These are phyloP conservation scores for Umbelopsis sp. DNA, from an alignment of 192 early-diverging fungal genomes.

Conservation along the genomic window DNA sequence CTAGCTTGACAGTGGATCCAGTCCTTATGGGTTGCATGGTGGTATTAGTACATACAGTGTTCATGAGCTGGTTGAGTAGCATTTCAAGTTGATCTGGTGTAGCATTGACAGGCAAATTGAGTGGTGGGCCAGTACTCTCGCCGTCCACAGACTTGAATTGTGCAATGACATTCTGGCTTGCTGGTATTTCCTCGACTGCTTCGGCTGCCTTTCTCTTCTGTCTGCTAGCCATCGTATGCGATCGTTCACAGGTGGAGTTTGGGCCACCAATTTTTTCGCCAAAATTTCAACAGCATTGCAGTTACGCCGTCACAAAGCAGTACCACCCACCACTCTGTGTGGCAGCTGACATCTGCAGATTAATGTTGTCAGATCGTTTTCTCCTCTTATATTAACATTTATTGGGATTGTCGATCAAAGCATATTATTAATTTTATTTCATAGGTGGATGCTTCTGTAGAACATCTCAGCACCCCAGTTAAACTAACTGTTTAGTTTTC, in stretches of 20 bases:
- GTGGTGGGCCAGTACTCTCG: constrained; percentile 78
- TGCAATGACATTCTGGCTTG: constrained; percentile 63
- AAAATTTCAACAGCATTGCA: not conserved
- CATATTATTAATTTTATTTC: too few relatives aligned
- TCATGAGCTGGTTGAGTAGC: constrained; percentile 88
- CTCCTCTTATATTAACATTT: too few relatives aligned
- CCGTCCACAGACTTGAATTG: constrained; percentile 85
- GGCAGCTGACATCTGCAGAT: too few relatives aligned
- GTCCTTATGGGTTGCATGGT: not conserved
- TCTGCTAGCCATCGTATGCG: constrained; percentile 23
- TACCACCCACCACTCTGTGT: not conserved
- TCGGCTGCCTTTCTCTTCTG: constrained; percentile 26
- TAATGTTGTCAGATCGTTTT: too few relatives aligned
- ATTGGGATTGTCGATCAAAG: too few relatives aligned
- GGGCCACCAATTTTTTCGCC: not conserved
- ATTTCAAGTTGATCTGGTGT: constrained; percentile 85
- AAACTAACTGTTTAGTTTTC: too few relatives aligned
- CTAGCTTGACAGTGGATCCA: not conserved
- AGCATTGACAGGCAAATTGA: constrained; percentile 83
- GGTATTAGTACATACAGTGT: constrained; percentile 55
- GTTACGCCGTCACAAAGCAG: constrained; percentile 13
- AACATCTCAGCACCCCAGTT: too few relatives aligned
- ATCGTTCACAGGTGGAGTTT: too few relatives aligned
- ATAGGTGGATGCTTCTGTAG: too few relatives aligned
- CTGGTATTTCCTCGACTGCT: constrained; percentile 35